Conservation (phyloP, 495 filamentous ascomycete species). For the Neurospora intermedia region DNA sequence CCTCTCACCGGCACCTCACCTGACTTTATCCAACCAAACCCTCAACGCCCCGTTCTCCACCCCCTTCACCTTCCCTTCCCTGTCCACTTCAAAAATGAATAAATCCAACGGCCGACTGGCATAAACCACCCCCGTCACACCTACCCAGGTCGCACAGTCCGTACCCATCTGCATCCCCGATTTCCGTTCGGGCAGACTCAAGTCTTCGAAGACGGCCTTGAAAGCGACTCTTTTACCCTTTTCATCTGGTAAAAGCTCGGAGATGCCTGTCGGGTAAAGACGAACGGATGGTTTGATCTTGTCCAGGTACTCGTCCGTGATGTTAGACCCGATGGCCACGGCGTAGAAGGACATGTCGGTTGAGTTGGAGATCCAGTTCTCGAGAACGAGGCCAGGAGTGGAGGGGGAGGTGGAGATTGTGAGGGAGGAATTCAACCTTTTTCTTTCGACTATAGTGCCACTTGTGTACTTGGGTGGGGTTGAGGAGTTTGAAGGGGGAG, state of each 20-base stretch:
- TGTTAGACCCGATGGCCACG: constrained; percentile 20
- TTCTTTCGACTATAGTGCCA: constrained; percentile 1
- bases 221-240: constrained; percentile 24
- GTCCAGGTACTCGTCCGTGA: constrained; percentile 17
- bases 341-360: constrained; percentile 29
- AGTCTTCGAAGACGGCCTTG: constrained; percentile 33
- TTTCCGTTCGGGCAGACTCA: constrained; percentile 6
- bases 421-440: constrained; percentile 28
- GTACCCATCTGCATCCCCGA: constrained; percentile 18
- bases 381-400: constrained; percentile 33
- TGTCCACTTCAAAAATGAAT: constrained; percentile 33
- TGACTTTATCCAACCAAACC: constrained; percentile 21
- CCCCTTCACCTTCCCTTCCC: constrained; percentile 21
- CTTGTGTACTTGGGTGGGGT: neutral
- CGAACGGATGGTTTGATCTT: constrained; percentile 16
- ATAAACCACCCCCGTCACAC: constrained; percentile 25
- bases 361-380: constrained; percentile 39
- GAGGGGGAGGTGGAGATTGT: constrained; percentile 25
- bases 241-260: constrained; percentile 18
- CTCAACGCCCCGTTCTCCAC: constrained; percentile 31
- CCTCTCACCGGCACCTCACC: neutral
- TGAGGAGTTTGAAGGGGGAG: neutral
- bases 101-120: constrained; percentile 27
- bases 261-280: constrained; percentile 33
- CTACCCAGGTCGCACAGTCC: constrained; percentile 31